Evolutionary conservation across 1,284 basidiomycete species (phyloP).

Genomic region (Ustilago nuda): DNA sequence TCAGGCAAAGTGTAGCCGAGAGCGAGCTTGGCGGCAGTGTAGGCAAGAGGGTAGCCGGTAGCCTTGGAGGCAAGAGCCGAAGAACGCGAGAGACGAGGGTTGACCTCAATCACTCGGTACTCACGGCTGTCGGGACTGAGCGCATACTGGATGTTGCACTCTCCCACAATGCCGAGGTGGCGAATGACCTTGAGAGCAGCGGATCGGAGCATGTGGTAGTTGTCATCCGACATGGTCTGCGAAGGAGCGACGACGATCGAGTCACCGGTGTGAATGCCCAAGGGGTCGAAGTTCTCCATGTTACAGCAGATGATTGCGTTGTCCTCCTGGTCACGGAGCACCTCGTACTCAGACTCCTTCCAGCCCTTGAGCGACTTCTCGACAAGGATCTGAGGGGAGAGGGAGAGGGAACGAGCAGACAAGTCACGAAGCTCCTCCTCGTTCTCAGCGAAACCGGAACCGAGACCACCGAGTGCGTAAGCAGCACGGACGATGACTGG

Average conservation of each 20-base stretch:
- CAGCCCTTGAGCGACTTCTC: conserved; percentile 99
- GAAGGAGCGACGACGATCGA: conserved; percentile 99
- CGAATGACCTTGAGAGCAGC: conserved; percentile 97
- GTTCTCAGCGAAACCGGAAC: conserved; percentile 97
- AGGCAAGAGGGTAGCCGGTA: conserved; percentile 98
- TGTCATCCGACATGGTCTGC: conserved; percentile 91
- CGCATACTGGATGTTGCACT: conserved; percentile 99
- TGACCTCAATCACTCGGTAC: conserved; percentile 88
- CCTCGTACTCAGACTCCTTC: conserved; percentile 99
- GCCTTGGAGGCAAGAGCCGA: conserved; percentile 96
- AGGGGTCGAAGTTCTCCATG: conserved; percentile 98
- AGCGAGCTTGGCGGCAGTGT: conserved; percentile 99
- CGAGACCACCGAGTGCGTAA: conserved; percentile 97
- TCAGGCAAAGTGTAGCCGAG: conserved; percentile 97
- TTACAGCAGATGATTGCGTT: conserved; percentile 90
- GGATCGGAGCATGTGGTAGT: conserved; percentile 98
- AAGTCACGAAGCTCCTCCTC: conserved; percentile 94
- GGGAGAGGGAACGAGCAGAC: conserved; percentile 87
- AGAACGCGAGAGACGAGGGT: conserved; percentile 66
- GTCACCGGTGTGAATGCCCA: conserved; percentile 99
- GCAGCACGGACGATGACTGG: conserved; percentile 98
- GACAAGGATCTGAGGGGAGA: conserved; percentile 95
- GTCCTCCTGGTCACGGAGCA: conserved; percentile 95
- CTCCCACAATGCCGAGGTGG: conserved; percentile 96
- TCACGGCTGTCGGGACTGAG: conserved; percentile 91